Base-by-base conservation (phyloP, 495 filamentous ascomycete genomes). In the Glutinoglossum americanum region DNA sequence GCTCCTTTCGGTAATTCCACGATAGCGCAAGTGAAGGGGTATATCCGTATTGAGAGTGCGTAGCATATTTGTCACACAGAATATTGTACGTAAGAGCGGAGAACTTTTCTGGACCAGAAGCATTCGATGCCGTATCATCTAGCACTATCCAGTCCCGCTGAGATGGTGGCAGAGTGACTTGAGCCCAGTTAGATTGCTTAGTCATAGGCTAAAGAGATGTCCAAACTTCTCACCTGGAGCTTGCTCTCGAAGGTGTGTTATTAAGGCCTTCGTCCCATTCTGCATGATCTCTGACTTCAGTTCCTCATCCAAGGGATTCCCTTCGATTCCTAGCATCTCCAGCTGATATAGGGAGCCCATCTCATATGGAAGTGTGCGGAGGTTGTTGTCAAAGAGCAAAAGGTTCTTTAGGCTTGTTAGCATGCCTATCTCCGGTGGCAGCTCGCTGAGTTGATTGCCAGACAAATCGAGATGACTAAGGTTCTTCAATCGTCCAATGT, bases 391-490 rank as follows among this genome's bases (percentile, higher is more conserved):
- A 65, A 94, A 95, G 2, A 94, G 71, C 23, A 84, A 70, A 0
- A 99, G 75, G 44, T 78, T 77, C 65, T 82, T 82, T 54, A 99
- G 72, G 60, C 84, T 87, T 44, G 87, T 86, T 59, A 95, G 83
- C 89, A 97, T 97, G 61, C 92, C 93, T 55, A 97, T 79, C 74
- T 99, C 90, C 19, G 85, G 80, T 6, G 92, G 92, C 8, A 99
- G 73, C 64, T 85, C 82, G 8, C 73, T 78, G 25, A 99, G 72
- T 19, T 88, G 76, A 64, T 99, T 99, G 66, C 83, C 77, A 0
- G 93, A 96, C 4, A 89, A 74, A 68, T 99, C 89, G 27, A 99
- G 78, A 60, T 83, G 76, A 17, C 73, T 82, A 53, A 99, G 71
- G 48, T 81, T 78, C 59, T 88, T 79, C 57, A 99, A 74, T 60